A percentile compares a stretch with the other conserved stretches of the same genome.
Conservation (phyloP, 1,284 basidiomycete genomes). For the Leucoagaricus sp. region DNA sequence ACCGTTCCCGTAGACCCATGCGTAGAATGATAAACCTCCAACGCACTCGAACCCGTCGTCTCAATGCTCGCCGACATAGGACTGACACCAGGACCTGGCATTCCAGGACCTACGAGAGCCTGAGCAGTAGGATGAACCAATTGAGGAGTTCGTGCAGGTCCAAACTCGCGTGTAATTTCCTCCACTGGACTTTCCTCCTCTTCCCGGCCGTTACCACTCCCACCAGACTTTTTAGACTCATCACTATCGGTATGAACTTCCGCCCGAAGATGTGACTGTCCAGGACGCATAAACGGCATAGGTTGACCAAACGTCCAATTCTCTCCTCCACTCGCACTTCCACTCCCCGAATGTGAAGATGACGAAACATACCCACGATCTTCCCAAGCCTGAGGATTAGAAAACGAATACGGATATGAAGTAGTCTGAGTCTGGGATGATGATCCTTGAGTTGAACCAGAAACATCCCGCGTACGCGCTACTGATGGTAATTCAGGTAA, state of each 20-base stretch:
- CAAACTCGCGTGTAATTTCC: conserved; percentile 9
- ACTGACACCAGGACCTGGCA: conserved; percentile 17
- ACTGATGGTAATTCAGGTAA: conserved; percentile 9
- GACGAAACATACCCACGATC: conserved; percentile 31
- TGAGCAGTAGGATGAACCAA: neutral
- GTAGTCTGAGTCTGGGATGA: too few relatives aligned
- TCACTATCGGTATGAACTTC: conserved; percentile 14
- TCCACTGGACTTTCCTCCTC: conserved; percentile 2
- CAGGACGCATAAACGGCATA: conserved; percentile 34
- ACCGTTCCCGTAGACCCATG: neutral
- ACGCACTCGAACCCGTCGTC: neutral
- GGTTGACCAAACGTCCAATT: conserved; percentile 74
- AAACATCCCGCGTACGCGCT: conserved; percentile 3
- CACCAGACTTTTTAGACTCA: too few relatives aligned
- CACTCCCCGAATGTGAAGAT: conserved; percentile 49
- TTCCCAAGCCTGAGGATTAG: conserved; percentile 19
- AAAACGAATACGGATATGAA: conserved; percentile 6
- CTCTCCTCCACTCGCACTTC: conserved; percentile 54
- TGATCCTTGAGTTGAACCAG: conserved; percentile 10
- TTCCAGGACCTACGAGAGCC: conserved; percentile 4
- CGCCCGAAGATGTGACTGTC: conserved; percentile 12
- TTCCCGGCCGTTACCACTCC: conserved; percentile 4
- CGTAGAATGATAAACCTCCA: conserved; percentile 4
- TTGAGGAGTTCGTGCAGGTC: neutral
- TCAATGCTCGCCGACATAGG: conserved; percentile 13